A percentile compares a stretch with the other conserved stretches of the same genome.
Evolutionary conservation across 257 asterid species (phyloP).

Genomic region (Solanum pimpinellifolium): DNA sequence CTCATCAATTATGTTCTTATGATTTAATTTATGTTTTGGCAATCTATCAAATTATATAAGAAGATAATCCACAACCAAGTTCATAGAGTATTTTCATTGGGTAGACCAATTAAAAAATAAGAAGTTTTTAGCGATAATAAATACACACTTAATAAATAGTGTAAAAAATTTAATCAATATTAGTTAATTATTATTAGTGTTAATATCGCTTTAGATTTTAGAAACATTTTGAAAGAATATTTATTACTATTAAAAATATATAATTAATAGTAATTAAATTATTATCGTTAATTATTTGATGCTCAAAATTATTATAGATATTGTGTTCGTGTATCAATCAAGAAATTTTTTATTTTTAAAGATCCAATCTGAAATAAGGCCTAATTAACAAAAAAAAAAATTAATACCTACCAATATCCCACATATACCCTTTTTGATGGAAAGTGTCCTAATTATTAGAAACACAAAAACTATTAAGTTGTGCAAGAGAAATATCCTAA

Average conservation of each 20-base stretch:
- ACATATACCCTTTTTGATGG: neutral
- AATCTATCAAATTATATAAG: neutral
- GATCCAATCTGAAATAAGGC: neutral
- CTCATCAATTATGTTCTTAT: neutral
- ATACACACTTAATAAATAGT: too few relatives aligned
- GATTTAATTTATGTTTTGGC: neutral
- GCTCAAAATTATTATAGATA: too few relatives aligned
- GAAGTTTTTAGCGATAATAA: neutral
- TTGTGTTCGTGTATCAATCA: neutral
- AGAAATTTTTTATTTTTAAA: neutral
- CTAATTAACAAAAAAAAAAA: neutral
- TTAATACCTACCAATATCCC: neutral
- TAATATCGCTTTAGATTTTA: too few relatives aligned
- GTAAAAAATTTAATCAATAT: too few relatives aligned
- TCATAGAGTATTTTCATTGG: neutral
- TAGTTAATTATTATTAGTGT: too few relatives aligned
- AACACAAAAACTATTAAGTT: neutral
- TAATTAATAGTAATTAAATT: too few relatives aligned
- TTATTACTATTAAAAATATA: too few relatives aligned
- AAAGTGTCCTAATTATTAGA: neutral
- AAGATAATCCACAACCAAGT: neutral
- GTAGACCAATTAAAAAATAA: neutral
- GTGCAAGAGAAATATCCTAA: neutral
- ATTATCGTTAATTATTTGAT: too few relatives aligned
- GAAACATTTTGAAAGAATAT: accelerated